A percentile compares a stretch with the other conserved stretches of the same genome.
phyloP scores from a whole-genome alignment of 2,329 filamentous ascomycete genomes.

The Sporothrix curviconia region DNA sequence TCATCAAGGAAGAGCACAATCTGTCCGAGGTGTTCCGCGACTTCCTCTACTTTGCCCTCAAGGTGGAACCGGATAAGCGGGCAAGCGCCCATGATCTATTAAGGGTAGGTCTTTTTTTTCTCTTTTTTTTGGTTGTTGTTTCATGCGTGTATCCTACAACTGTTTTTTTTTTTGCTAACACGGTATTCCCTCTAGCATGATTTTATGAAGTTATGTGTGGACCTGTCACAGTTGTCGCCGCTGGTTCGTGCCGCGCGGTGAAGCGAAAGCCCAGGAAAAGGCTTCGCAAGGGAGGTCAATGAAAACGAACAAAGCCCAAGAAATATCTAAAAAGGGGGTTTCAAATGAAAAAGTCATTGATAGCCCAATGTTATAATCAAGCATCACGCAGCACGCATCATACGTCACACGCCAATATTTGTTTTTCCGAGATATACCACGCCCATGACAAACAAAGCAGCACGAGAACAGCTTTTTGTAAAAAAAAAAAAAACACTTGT shows the following conservation, averaged over 20 bases:
- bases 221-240: conserved; percentile 71
- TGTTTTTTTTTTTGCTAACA: too few relatives aligned
- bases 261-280: conserved; percentile 80
- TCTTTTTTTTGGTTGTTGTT: conserved; percentile 8
- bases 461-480: too few relatives aligned
- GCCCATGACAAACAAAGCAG: too few relatives aligned
- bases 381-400: background rate
- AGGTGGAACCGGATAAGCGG: conserved; percentile 95
- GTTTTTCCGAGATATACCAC: too few relatives aligned
- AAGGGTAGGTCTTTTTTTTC: conserved; percentile 55
- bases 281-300: conserved; percentile 59
- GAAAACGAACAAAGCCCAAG: background rate
- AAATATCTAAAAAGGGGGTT: background rate
- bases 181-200: conserved; percentile 52
- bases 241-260: conserved; percentile 79
- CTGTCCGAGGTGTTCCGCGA: conserved; percentile 78
- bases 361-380: background rate
- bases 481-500: too few relatives aligned
- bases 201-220: conserved; percentile 71
- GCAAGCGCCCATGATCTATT: conserved; percentile 91
- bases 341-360: background rate
- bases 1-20: conserved; percentile 87
- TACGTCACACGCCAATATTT: too few relatives aligned
- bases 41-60: conserved; percentile 86
- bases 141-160: too few relatives aligned